Evolutionary conservation across 2,329 filamentous ascomycete species (phyloP), one percentile per base, ranked within the genome.

Genomic region (Aspergillus terreus): DNA sequence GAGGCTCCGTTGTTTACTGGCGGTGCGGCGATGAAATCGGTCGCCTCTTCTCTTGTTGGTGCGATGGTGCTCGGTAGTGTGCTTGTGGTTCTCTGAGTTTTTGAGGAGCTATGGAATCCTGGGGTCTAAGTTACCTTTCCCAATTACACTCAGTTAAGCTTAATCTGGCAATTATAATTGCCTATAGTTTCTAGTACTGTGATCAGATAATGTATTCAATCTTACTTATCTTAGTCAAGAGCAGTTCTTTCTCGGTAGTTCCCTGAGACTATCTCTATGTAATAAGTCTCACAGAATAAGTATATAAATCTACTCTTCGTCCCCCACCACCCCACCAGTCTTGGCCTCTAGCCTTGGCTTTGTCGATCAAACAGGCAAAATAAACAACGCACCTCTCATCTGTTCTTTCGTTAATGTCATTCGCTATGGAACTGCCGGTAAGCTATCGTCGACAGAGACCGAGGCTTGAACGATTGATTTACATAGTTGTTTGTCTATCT

Each of bases 31-130:
- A 38, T 48, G 44, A 57, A 60, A 42, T 48, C 43, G 9, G 21
- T 49, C 43, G 46, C 53, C 38, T 54, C 50, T 46, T 49, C 47
- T 41, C 32, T 53, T 21, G 54, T 44, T 32, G 58, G 60, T 46
- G 50, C 52, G 12, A 38, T 58, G 38, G 53, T 57, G 23, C 47
- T 52, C 33, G 51, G 55, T 32, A 58, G 54, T 40, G 57, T 55
- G 30, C 49, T 56, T 23, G 33, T 62, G 46, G 51, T 54, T 45
- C 47, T 62, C 21, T 62, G 56, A 50, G 40, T 45, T 45, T 62
- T 25, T 62, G 56, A 50, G 40, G 40, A 23, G 40, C 6, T 11
- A 14, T 23, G n/a, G 38, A 7, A 42, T 17, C 38, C 38, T 12
- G 40, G n/a, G 40, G 40, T 42, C 19, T n/a, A 42, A 17, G 11